phyloP scores from a whole-genome alignment of 2,329 filamentous ascomycete genomes.

The Fusarium sp. region DNA sequence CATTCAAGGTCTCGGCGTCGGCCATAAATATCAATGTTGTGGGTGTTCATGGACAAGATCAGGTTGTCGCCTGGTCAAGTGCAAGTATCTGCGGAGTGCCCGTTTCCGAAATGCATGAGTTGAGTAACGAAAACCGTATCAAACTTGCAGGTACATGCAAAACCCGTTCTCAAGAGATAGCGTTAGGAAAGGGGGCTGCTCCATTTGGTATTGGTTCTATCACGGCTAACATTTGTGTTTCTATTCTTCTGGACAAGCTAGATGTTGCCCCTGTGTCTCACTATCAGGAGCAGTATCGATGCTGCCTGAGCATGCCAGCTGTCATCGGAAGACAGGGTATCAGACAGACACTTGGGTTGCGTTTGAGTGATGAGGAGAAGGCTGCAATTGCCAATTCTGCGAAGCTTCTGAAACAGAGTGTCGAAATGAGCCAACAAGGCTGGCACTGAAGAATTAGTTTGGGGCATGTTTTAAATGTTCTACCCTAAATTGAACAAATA shows the following conservation, averaged over 20 bases:
- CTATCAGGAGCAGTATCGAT: conserved; percentile 58
- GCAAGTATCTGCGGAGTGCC: conserved; percentile 37
- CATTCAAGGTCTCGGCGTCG: no score
- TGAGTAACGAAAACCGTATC: conserved; percentile 39
- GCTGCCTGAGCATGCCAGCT: conserved; percentile 62
- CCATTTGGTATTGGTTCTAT: conserved; percentile 62
- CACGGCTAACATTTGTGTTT: conserved; percentile 60
- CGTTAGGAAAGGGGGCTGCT: conserved; percentile 62
- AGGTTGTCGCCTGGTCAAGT: conserved; percentile 42
- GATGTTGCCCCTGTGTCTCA: conserved; percentile 61
- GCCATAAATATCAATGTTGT: conserved; percentile 9
- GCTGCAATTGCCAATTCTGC: conserved; percentile 4
- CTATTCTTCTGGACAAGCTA: conserved; percentile 61
- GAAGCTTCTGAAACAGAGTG: neutral
- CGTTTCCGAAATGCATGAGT: conserved; percentile 17
- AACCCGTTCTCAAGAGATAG: conserved; percentile 58
- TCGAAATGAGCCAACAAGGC: neutral
- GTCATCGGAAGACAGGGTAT: conserved; percentile 61
- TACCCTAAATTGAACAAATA: no score
- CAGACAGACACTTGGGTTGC: neutral
- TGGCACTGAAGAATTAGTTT: neutral
- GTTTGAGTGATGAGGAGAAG: neutral
- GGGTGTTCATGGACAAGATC: conserved; percentile 39
- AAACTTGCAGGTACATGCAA: conserved; percentile 58
- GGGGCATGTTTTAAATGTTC: no score